Conservation (phyloP, 441 rosid genomes). For the Macaranga tanarius region DNA sequence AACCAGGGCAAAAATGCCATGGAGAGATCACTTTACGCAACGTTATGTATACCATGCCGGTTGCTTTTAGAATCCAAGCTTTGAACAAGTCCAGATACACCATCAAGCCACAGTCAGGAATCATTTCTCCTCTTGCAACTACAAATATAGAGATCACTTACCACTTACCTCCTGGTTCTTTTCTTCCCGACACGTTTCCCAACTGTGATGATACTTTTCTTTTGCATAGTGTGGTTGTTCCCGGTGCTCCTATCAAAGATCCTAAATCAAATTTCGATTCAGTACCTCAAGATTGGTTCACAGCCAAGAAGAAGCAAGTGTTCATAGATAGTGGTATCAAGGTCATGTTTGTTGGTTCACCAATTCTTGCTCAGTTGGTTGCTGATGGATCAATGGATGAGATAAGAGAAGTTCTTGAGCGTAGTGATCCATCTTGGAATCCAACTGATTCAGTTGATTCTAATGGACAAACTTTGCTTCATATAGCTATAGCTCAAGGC, state of each 20-base stretch:
- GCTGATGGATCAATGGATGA: conserved; percentile 50
- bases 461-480: conserved; percentile 48
- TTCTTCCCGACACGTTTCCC: conserved; percentile 46
- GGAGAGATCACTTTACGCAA: conserved; percentile 54
- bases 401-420: conserved; percentile 52
- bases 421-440: conserved; percentile 50
- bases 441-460: conserved; percentile 43
- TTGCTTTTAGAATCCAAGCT: conserved; percentile 58
- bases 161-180: conserved; percentile 38
- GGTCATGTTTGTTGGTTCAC: conserved; percentile 58
- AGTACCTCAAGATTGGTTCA: conserved; percentile 59
- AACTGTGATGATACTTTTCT: conserved; percentile 46
- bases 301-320: conserved; percentile 56
- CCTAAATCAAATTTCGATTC: conserved; percentile 36
- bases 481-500: conserved; percentile 49
- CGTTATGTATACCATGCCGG: conserved; percentile 72
- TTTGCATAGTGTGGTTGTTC: conserved; percentile 61
- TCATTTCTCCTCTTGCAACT: conserved; percentile 54
- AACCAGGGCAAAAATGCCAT: conserved; percentile 50
- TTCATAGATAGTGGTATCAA: conserved; percentile 56
- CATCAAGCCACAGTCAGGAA: conserved; percentile 54
- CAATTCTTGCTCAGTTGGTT: conserved; percentile 44
- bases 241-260: conserved; percentile 50
- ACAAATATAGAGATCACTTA: conserved; percentile 48
- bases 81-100: conserved; percentile 43